Evolutionary conservation across 2,329 filamentous ascomycete genomes (phyloP).

Genomic region (Botryotinia globosa): DNA sequence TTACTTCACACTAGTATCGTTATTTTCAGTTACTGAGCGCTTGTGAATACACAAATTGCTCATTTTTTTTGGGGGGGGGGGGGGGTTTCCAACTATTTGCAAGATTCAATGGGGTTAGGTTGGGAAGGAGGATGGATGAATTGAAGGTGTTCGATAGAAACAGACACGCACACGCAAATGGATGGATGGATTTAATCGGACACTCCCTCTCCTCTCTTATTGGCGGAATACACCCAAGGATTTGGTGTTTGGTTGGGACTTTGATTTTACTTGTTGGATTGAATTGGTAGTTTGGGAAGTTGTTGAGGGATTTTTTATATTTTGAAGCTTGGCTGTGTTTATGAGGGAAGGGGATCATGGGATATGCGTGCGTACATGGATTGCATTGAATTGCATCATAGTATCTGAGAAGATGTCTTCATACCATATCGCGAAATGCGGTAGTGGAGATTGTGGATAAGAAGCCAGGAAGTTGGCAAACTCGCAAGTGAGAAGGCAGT

Average conservation of each 20-base stretch:
- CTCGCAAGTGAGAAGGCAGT: background rate
- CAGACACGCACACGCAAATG: background rate
- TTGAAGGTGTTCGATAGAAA: conserved; percentile 3
- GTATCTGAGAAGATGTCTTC: background rate
- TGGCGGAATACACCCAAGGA: background rate
- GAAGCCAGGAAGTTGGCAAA: background rate
- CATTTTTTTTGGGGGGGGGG: no score
- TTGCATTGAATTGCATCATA: background rate
- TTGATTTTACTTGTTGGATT: background rate
- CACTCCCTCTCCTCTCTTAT: background rate
- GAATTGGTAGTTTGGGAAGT: background rate
- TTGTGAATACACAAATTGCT: conserved; percentile 13
- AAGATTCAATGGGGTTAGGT: background rate
- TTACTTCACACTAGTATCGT: conserved; percentile 1
- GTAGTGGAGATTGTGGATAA: background rate
- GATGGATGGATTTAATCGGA: background rate
- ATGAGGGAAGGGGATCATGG: background rate
- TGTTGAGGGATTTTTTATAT: background rate
- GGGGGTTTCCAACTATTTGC: background rate
- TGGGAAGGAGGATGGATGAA: background rate
- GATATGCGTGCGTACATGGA: background rate
- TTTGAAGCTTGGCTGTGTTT: background rate
- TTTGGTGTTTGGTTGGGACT: background rate
- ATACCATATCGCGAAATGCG: background rate
- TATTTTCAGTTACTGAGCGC: background rate